A percentile compares a stretch with the other conserved stretches of the same genome.
These are phyloP conservation scores for Glycine tomentella DNA, from an alignment of 306 rosid genomes.

Conservation along the genomic window DNA sequence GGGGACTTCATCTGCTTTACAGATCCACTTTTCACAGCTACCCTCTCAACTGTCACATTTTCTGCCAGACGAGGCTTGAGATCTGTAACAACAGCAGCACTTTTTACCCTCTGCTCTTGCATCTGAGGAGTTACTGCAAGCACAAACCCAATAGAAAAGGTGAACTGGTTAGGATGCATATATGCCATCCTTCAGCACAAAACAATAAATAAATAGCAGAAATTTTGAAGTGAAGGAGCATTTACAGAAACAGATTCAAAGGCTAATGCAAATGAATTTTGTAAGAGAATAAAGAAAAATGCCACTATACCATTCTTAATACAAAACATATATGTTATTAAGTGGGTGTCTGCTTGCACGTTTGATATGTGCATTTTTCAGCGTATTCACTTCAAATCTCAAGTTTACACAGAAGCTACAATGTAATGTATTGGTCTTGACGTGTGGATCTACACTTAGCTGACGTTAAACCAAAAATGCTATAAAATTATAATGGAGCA, in stretches of 20 bases:
- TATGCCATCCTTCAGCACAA: conserved; percentile 1
- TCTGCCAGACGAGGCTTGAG: conserved; percentile 88
- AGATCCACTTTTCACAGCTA: conserved; percentile 78
- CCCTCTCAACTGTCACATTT: conserved; percentile 65
- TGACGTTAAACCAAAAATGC: neutral
- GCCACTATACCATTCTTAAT: neutral
- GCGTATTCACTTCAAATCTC: neutral
- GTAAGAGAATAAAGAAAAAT: neutral
- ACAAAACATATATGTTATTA: neutral
- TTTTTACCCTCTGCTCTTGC: conserved; percentile 83
- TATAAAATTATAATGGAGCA: neutral
- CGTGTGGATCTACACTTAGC: neutral
- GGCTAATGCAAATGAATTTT: conserved; percentile 5
- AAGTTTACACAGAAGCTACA: neutral
- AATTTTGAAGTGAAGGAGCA: neutral
- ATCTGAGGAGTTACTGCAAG: conserved; percentile 71
- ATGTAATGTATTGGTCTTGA: neutral
- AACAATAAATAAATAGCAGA: neutral
- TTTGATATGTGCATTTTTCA: neutral
- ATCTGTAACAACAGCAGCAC: conserved; percentile 65
- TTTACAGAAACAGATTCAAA: conserved; percentile 29
- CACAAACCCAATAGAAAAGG: conserved; percentile 33
- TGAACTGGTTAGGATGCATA: conserved; percentile 27
- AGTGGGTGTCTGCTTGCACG: neutral
- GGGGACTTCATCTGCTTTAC: conserved; percentile 81